A percentile compares a stretch with the other conserved stretches of the same genome.
Conservation (phyloP, 495 filamentous ascomycete genomes). For the Hypomontagnella monticulosa region DNA sequence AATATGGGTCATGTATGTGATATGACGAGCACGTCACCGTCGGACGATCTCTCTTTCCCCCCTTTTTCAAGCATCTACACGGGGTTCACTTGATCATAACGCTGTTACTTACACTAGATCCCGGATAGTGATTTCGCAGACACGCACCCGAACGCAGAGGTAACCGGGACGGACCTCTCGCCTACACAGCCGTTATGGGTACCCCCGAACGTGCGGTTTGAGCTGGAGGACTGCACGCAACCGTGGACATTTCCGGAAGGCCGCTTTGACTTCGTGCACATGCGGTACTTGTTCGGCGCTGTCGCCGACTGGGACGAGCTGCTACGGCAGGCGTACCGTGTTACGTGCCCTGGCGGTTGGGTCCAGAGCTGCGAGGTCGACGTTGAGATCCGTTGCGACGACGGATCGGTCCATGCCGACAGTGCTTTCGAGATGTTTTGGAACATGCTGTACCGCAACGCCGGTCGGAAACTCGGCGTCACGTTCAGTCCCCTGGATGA, state of each 20-base stretch:
- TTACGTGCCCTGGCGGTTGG: conserved; percentile 41
- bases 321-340: conserved; percentile 37
- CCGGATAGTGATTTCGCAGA: conserved; percentile 63
- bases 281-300: conserved; percentile 64
- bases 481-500: conserved; percentile 38
- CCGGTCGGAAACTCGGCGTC: conserved; percentile 39
- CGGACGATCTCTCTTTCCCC: background rate
- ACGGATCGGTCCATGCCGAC: conserved; percentile 39
- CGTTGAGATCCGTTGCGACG: conserved; percentile 39
- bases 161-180: conserved; percentile 67
- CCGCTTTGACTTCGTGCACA: conserved; percentile 73
- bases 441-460: conserved; percentile 46
- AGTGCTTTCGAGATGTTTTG: conserved; percentile 54
- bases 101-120: conserved; percentile 4
- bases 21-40: background rate
- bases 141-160: conserved; percentile 56
- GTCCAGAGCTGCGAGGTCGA: conserved; percentile 46
- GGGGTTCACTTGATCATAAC: background rate
- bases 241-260: conserved; percentile 62
- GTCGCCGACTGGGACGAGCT: conserved; percentile 66
- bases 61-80: background rate
- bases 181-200: conserved; percentile 60
- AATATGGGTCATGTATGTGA: conserved; percentile 53
- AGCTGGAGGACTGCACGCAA: conserved; percentile 65
- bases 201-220: conserved; percentile 64